Percentiles rank a stretch among this genome's conserved stretches.
These are phyloP conservation scores for Debaryomyces nepalensis DNA, from an alignment of 1,139 yeast genomes.

Conservation along the genomic window DNA sequence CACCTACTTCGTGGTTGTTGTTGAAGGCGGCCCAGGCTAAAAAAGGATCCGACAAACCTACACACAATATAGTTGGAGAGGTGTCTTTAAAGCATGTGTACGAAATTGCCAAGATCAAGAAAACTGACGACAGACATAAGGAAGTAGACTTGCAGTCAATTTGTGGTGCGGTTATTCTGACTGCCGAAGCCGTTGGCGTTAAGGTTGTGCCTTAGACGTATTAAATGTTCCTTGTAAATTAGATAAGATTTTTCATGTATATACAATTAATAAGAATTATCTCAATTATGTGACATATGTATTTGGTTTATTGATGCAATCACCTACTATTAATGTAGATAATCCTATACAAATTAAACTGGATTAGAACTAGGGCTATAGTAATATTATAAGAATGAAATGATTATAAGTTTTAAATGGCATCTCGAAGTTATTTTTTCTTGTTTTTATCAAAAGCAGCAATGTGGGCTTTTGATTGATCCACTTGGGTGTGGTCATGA, in stretches of 20 bases:
- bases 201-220: slow-evolving; percentile 64
- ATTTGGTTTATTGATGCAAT: too few species aligned
- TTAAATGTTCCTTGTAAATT: slow-evolving; percentile 8
- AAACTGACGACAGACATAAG: slow-evolving; percentile 81
- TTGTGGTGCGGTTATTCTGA: slow-evolving; percentile 81
- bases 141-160: slow-evolving; percentile 73
- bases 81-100: slow-evolving; percentile 86
- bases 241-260: slow-evolving; percentile 12
- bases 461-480: slow-evolving; percentile 92
- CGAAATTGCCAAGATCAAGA: slow-evolving; percentile 93
- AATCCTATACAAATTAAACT: too few species aligned
- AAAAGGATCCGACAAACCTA: slow-evolving; percentile 73
- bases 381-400: too few species aligned
- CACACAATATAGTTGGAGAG: slow-evolving; percentile 61
- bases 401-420: too few species aligned
- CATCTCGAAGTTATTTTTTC: slow-evolving; percentile 50
- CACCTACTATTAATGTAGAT: too few species aligned
- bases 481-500: slow-evolving; percentile 87
- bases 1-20: slow-evolving; percentile 88
- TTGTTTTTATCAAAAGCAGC: slow-evolving; percentile 87
- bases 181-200: slow-evolving; percentile 88
- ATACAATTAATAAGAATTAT: slow-evolving; percentile 10
- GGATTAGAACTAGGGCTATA: too few species aligned
- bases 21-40: slow-evolving; percentile 82
- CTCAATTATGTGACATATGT: background rate